Evolutionary conservation across 345 rosid genomes (phyloP), one percentile per base, ranked within the genome.

Genomic region (Kandelia obovata): DNA sequence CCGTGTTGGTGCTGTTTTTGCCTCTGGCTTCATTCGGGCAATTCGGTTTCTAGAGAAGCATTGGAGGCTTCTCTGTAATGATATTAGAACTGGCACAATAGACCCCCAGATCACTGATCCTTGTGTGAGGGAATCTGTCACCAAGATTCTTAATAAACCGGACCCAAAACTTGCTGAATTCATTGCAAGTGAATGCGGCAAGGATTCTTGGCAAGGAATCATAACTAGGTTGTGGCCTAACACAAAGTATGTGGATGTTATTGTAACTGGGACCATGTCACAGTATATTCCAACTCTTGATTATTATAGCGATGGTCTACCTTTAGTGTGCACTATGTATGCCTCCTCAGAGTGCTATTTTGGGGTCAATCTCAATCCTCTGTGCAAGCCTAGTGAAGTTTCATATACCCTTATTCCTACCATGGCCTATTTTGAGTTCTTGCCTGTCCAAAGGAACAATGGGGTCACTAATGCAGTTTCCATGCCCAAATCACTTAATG

Each of bases 181-280:
- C 17, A n/a, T 86, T 4, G 83, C 76, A 64, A 58, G 59, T 13
- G 84, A 83, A 39, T 86, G 87, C 46, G 46, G 74, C 5, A 71
- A 78, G 37, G 80, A 60, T 30, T 76, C 86, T 27, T 83, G 87
- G 87, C 77, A 74, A 63, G 89, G 89, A 56, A 81, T 86, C 53
- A 79, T 86, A 55, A 80, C 80, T 15, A 75, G 84, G 75, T 53
- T 86, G 9, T 86, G 89, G 89, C 87, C 87, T 5, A 83, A 80
- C 61, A 79, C 84, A 0, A 82, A 78, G 71, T 86, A 83, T 61
- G 76, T 95, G 67, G 99, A 95, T 83, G 97, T 95, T 64, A 92
- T 94, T 78, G 97, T 92, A 85, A 94, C 99, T 6, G 99, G 99
- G 37, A 87, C 99, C 26, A 94, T 94, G 99, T 94, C 97, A 69